Evolutionary conservation across 176 grass and related monocot genomes (phyloP), one percentile per base, ranked within the genome.

Genomic region (Carex kokanica): DNA sequence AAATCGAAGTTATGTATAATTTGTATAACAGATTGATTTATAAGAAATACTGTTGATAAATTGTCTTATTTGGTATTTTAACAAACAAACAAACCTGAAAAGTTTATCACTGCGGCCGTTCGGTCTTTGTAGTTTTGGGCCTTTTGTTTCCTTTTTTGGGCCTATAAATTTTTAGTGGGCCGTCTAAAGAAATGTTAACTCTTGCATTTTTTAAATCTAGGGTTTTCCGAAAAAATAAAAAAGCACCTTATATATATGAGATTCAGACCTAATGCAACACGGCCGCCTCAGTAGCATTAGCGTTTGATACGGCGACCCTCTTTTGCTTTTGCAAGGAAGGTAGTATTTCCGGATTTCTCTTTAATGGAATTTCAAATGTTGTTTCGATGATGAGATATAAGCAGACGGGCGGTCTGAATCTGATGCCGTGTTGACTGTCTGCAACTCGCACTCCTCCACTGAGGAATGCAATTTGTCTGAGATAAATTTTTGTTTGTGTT

Each of bases 331-430:
- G 41, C 1, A n/a, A 59, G 18, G 5, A 58, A 74, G 21, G 23
- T 74, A 15, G 15, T 2, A 0, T 49, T 73, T 21, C 40, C 24
- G 12, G 56, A 55, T 54, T 7, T 20, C 0, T 77, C 21, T 16
- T 32, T 55, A 27, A 3, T 24, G 5, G 49, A 77, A 55, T 55
- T 55, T 55, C 3, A 55, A 31, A 8, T 17, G 34, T 11, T 53
- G 6, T n/a, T 31, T 91, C 96, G 47, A 86, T 93, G 96, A 95
- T 36, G 91, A 94, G 83, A 88, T 60, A 4, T 17, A 89, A 93
- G 93, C 96, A 95, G 96, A 99, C 96, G 93, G 96, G 93, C 96
- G 96, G 96, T 99, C 96, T 88, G 97, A 99, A 92, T 80, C 91
- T 99, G 97, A 96, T 99, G 93, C 93, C 93, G 47, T 94, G 97